Conservation (phyloP, 441 rosid species). For the Pelargonium citronellum region DNA sequence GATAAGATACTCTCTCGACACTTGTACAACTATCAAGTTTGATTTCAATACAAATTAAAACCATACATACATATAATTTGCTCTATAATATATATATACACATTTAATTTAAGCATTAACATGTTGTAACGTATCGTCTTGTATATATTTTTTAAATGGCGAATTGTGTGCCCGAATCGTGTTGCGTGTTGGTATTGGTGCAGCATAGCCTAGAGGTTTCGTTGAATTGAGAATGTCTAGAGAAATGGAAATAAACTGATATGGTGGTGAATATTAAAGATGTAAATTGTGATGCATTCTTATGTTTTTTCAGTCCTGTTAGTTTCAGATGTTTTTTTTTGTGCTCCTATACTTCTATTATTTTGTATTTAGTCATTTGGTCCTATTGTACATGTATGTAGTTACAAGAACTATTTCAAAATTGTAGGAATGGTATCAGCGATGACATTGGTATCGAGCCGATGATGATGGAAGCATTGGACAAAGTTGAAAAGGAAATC, state of each 20-base stretch:
- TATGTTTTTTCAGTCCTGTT: not conserved
- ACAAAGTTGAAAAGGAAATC: slow-evolving; percentile 82
- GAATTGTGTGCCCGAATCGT: no score
- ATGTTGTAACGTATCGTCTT: no score
- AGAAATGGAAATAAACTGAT: not conserved
- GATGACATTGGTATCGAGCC: slow-evolving; percentile 90
- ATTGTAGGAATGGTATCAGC: slow-evolving; percentile 64
- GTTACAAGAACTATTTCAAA: not conserved
- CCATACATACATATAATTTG: no score
- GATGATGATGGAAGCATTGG: slow-evolving; percentile 93
- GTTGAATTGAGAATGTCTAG: not conserved
- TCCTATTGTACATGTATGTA: no score
- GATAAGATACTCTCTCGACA: no score
- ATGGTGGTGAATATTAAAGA: not conserved
- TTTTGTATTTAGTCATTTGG: not conserved
- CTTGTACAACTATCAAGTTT: no score
- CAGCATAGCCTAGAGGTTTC: not conserved
- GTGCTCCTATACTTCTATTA: slow-evolving; percentile 5
- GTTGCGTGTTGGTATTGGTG: no score
- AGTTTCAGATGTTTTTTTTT: slow-evolving; percentile 1
- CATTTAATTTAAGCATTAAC: no score
- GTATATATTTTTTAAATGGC: no score
- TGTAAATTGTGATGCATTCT: no score
- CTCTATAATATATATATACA: no score
- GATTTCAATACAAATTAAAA: no score